Evolutionary conservation across 345 rosid genomes (phyloP), one percentile per base, ranked within the genome.

Genomic region (Iberis pinnata): DNA sequence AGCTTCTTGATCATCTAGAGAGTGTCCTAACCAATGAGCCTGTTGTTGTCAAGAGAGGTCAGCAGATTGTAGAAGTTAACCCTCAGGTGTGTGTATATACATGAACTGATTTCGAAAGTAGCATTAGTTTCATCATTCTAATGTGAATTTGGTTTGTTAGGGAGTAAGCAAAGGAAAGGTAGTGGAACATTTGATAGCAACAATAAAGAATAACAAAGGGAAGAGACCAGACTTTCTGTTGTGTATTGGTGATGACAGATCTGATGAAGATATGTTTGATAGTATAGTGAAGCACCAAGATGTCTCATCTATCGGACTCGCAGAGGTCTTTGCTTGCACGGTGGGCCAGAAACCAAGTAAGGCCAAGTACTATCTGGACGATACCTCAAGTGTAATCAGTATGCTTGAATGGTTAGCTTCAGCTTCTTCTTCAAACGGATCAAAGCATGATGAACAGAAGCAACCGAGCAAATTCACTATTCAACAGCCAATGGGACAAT

Each of bases 201-300:
- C 70, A 8, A 69, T 81, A 75, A 62, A 50, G 63, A 73, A 64
- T 13, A 68, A 9, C 9, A 47, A 20, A 25, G 83, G 80, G 33
- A 75, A 64, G 64, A 67, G 75, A 6, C 87, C 87, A 0, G 93
- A 83, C 65, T 84, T 87, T 61, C 64, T 87, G 54, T 64, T 87
- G 43, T 87, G 96, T 66, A 75, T 84, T 9, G 96, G 96, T 1
- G 93, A 87, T 56, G 96, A 87, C 56, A 71, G 83, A 5, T 87
- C 96, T 0, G 96, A 87, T 18, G 96, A 87, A 60, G 96, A 87
- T 50, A 87, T 87, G 96, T 87, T 87, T 1, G 93, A 81, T 73
- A 70, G 79, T 57, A 78, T 87, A 5, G 68, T 61, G 13, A 68
- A 60, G 20, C 58, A 73, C 55, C 82, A 78, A 19, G 65, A 75